These are phyloP conservation scores for Chlorella vulgaris DNA, from an alignment of 139 green algal genomes.

Conservation along the genomic window DNA sequence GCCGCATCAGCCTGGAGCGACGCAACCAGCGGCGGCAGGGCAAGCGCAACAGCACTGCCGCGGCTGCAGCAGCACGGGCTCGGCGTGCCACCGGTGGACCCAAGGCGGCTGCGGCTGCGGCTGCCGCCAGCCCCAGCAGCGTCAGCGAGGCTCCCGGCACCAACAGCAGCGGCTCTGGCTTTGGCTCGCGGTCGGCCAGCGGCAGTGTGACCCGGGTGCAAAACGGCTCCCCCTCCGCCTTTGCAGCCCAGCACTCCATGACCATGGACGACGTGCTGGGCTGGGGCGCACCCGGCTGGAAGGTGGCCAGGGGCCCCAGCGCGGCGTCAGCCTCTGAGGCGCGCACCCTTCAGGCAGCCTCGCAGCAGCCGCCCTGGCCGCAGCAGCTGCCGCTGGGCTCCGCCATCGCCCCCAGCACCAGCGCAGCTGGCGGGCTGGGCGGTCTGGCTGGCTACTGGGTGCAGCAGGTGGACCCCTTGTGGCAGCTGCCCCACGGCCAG, in stretches of 20 bases:
- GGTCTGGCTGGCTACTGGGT: not conserved
- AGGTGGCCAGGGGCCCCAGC: not conserved
- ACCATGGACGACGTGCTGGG: not conserved
- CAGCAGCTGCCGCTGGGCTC: not conserved
- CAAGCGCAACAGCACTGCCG: not conserved
- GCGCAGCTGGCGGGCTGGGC: too few species aligned
- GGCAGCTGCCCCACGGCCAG: not conserved
- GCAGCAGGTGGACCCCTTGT: not conserved
- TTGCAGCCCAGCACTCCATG: not conserved
- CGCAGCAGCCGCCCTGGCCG: not conserved
- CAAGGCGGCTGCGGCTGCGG: not conserved
- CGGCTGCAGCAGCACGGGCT: not conserved
- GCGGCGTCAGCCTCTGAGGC: not conserved
- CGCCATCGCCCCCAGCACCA: not conserved
- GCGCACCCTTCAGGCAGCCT: not conserved
- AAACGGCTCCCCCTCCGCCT: not conserved
- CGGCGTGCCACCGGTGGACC: not conserved
- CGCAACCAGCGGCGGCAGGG: slow-evolving; percentile 11
- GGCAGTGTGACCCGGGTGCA: not conserved
- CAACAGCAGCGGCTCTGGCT: not conserved
- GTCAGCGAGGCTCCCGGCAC: not conserved
- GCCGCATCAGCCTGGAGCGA: slow-evolving; percentile 12
- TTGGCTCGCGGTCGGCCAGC: too few species aligned
- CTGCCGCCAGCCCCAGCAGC: not conserved
- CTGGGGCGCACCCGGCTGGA: not conserved